Percentiles rank a stretch among this genome's conserved stretches.
phyloP scores from a whole-genome alignment of 2,329 filamentous ascomycete genomes.

The Colletotrichum tropicale region DNA sequence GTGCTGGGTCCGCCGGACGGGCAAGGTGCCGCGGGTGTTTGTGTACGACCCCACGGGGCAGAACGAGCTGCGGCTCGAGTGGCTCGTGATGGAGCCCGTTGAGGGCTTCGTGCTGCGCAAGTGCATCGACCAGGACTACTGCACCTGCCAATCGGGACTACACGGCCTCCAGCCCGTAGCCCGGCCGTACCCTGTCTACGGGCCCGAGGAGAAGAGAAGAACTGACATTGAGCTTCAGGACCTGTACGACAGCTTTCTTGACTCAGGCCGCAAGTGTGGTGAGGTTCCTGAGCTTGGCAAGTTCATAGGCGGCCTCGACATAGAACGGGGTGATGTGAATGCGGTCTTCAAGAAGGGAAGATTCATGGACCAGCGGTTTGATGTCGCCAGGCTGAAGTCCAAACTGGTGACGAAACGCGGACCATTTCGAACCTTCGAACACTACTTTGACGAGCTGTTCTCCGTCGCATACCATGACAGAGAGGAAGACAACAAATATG shows the following conservation, averaged over 20 bases:
- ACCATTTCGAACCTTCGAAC: neutral
- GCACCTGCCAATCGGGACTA: neutral
- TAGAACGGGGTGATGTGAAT: neutral
- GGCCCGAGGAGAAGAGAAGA: neutral
- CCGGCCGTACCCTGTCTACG: neutral
- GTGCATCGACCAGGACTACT: neutral
- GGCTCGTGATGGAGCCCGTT: constrained; percentile 15
- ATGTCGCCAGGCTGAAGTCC: neutral
- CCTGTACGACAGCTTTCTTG: neutral
- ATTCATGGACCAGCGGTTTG: neutral
- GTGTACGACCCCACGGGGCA: constrained; percentile 16
- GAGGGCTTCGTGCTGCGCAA: neutral
- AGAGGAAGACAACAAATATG: neutral
- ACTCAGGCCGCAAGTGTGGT: neutral
- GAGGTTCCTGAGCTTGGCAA: neutral
- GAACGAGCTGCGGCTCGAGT: constrained; percentile 18
- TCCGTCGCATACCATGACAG: neutral
- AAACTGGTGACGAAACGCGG: neutral
- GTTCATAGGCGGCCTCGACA: neutral
- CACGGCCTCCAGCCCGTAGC: neutral
- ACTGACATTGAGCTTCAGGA: neutral
- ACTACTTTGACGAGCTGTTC: neutral
- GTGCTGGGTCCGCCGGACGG: neutral
- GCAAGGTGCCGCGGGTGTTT: neutral
- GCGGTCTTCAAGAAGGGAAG: neutral